These are phyloP conservation scores for Neofusicoccum parvum DNA, from an alignment of 2,329 filamentous ascomycete genomes.

Conservation along the genomic window DNA sequence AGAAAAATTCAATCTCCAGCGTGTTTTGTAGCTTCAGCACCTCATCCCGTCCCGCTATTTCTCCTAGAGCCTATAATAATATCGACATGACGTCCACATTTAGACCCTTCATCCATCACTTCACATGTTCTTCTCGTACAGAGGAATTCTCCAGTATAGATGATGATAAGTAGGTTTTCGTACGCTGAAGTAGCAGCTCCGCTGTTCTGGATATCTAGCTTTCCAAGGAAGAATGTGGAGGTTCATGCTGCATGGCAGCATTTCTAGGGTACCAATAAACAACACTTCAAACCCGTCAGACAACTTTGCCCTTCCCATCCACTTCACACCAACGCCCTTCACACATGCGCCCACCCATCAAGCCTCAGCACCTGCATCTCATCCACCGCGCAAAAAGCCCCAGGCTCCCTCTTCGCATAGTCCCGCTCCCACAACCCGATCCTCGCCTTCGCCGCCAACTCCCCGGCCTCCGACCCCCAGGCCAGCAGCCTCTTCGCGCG, in stretches of 20 bases:
- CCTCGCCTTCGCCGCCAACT: constrained; percentile 18
- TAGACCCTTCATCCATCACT: no score
- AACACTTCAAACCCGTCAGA: neutral
- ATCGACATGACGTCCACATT: no score
- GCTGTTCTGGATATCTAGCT: neutral
- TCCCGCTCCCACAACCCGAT: constrained; percentile 19
- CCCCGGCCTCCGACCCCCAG: constrained; percentile 14
- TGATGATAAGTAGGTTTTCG: no score
- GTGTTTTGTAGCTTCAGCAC: no score
- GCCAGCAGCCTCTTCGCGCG: constrained; percentile 14
- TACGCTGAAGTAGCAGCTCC: neutral
- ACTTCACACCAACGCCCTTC: neutral
- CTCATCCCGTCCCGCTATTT: no score
- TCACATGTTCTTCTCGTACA: no score
- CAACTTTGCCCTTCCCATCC: neutral
- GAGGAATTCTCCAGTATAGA: no score
- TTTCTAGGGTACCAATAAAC: neutral
- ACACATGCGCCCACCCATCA: constrained; percentile 42
- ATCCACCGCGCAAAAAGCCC: constrained; percentile 38
- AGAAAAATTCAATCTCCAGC: no score
- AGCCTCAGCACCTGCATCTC: constrained; percentile 43
- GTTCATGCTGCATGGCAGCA: no score
- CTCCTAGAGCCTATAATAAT: no score
- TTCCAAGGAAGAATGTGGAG: no score
- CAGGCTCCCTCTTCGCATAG: constrained; percentile 27